Evolutionary conservation across 2,329 filamentous ascomycete genomes (phyloP).

Genomic region (Diplocarpon rosae): DNA sequence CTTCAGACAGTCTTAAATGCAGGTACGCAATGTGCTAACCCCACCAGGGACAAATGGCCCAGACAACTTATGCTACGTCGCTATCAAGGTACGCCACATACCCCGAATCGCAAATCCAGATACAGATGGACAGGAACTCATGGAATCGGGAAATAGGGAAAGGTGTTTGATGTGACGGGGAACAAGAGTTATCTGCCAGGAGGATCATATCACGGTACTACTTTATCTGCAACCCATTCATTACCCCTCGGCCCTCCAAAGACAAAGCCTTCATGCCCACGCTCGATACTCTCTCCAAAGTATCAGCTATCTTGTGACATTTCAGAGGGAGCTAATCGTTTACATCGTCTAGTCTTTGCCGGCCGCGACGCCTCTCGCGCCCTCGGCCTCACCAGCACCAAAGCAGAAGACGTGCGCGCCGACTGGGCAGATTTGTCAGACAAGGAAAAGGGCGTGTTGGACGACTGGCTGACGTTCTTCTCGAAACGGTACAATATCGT

Average conservation of each 20-base stretch:
- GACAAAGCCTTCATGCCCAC: too few relatives aligned
- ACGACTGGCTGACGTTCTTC: conserved; percentile 95
- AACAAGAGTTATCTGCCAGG: conserved; percentile 78
- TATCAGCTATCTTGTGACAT: too few relatives aligned
- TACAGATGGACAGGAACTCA: conserved; percentile 4
- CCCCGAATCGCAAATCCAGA: not conserved
- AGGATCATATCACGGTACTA: conserved; percentile 74
- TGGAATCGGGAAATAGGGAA: conserved; percentile 46
- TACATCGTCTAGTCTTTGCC: conserved; percentile 60
- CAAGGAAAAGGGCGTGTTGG: conserved; percentile 72
- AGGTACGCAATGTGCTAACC: not conserved
- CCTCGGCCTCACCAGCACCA: conserved; percentile 75
- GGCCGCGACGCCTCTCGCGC: conserved; percentile 94
- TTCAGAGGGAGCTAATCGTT: not conserved
- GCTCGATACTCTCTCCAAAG: too few relatives aligned
- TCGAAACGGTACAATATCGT: conserved; percentile 93
- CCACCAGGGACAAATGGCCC: conserved; percentile 49
- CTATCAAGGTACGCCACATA: conserved; percentile 46
- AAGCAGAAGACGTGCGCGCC: conserved; percentile 67
- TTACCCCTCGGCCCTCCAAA: too few relatives aligned
- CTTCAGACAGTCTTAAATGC: not conserved
- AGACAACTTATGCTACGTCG: conserved; percentile 47
- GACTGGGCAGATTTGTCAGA: conserved; percentile 78
- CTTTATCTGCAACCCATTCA: not conserved
- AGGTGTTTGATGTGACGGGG: conserved; percentile 85